These are phyloP conservation scores for Teratosphaeria nubilosa DNA, from an alignment of 2,329 filamentous ascomycete genomes.

Conservation along the genomic window DNA sequence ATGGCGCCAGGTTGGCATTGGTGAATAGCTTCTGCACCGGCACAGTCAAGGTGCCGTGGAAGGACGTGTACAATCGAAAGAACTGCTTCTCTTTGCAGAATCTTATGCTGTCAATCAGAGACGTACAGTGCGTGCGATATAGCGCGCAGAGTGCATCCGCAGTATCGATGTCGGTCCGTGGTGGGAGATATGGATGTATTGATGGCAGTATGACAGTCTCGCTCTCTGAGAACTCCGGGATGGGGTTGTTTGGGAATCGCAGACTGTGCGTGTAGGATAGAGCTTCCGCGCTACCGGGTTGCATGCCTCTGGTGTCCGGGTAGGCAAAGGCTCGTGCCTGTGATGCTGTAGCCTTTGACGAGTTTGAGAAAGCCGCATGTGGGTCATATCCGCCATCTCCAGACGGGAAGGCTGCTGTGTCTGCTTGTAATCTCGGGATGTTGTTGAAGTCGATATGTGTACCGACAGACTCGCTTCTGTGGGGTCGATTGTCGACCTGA, in stretches of 20 bases:
- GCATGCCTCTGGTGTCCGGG: slow-evolving; percentile 34
- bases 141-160: slow-evolving; percentile 77
- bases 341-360: slow-evolving; percentile 20
- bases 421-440: slow-evolving; percentile 37
- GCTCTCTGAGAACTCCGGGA: slow-evolving; percentile 50
- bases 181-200: slow-evolving; percentile 71
- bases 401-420: slow-evolving; percentile 38
- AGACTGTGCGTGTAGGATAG: slow-evolving; percentile 53
- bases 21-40: slow-evolving; percentile 89
- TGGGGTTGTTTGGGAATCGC: slow-evolving; percentile 49
- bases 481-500: slow-evolving; percentile 13
- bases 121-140: slow-evolving; percentile 91
- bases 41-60: slow-evolving; percentile 92
- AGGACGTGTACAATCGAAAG: slow-evolving; percentile 87
- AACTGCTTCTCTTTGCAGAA: slow-evolving; percentile 97
- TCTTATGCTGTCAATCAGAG: slow-evolving; percentile 85
- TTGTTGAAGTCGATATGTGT: slow-evolving; percentile 28
- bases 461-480: slow-evolving; percentile 20
- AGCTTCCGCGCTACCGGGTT: slow-evolving; percentile 30
- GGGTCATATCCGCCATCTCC: slow-evolving; percentile 25
- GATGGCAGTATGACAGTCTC: slow-evolving; percentile 72
- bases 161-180: slow-evolving; percentile 74
- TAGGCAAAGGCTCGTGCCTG: slow-evolving; percentile 37
- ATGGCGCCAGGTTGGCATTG: slow-evolving; percentile 69
- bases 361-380: not conserved